Evolutionary conservation across 163 green algal species (phyloP), one percentile per base, ranked within the genome.

Genomic region (Chloroidium sp.): DNA sequence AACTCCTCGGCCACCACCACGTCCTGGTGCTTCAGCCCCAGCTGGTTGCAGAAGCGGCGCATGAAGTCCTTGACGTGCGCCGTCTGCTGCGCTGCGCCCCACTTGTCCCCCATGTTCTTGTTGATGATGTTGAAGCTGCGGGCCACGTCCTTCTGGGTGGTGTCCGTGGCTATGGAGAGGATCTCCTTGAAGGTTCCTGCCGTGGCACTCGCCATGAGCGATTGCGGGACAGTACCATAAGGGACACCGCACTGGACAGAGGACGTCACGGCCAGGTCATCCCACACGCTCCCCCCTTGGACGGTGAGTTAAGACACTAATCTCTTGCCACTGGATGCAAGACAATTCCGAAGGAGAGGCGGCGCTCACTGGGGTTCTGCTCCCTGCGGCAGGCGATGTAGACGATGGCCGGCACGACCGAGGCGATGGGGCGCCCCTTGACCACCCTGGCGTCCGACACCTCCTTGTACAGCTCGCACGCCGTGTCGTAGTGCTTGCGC

Each of bases 171-270:
- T 8, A 90, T 89, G 1, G 86, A 85, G 4, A 88, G 91, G 76
- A 99, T 97, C 86, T 99, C 95, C 82, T 96, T 96, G 86, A 98
- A 98, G 0, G 93, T 97, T 10, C 69, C 69, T 76, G 69, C 64
- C 36, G 36, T 36, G 36, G 36, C 36, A 36, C 36, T 36, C 36
- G 36, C 36, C 36, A 36, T 36, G 36, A 36, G 36, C 36, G 36
- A 36, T 6, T 72, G 64, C 64, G 64, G 6, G 64, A 72, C 64
- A 72, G 8, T 10, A 72, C 6, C 6, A 10, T 72, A 6, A 72
- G 64, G 64, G 36, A 36, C 36, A 36, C 36, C 36, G 36, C 36
- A 36, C 36, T 36, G 36, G 36, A 36, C 36, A 36, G 36, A 36
- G 36, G 36, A 36, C 36, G 36, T 36, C 36, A 36, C 36, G 36